A percentile compares a stretch with the other conserved stretches of the same genome.
Conservation (phyloP, 2,329 filamentous ascomycete genomes). For the Penicillium palitans region DNA sequence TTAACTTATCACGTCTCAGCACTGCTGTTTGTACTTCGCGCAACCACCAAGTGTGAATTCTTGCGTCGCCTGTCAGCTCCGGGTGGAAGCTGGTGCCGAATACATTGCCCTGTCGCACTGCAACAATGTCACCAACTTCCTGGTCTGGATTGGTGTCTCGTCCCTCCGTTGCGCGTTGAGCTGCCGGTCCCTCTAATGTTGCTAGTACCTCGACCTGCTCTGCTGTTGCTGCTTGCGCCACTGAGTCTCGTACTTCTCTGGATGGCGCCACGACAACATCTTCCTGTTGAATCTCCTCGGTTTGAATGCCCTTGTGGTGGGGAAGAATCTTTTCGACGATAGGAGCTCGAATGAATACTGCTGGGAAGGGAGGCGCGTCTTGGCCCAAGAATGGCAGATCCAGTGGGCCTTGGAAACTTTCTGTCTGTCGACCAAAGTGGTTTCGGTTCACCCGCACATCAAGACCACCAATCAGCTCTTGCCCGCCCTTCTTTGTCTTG, state of each 20-base stretch:
- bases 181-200: slow-evolving; percentile 54
- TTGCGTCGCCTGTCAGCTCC: slow-evolving; percentile 80
- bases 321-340: slow-evolving; percentile 81
- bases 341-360: slow-evolving; percentile 91
- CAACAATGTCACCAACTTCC: slow-evolving; percentile 71
- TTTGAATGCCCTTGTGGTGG: slow-evolving; percentile 52
- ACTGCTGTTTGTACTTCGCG: slow-evolving; percentile 60
- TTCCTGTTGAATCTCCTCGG: slow-evolving; percentile 48
- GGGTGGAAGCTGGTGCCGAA: slow-evolving; percentile 96
- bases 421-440: slow-evolving; percentile 89
- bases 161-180: slow-evolving; percentile 49
- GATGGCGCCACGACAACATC: slow-evolving; percentile 61
- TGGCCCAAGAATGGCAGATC: slow-evolving; percentile 67
- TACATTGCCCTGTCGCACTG: slow-evolving; percentile 85
- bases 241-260: slow-evolving; percentile 47
- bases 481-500: slow-evolving; percentile 83
- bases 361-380: slow-evolving; percentile 61
- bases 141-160: slow-evolving; percentile 41
- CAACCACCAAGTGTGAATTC: slow-evolving; percentile 95
- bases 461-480: slow-evolving; percentile 89
- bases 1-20: slow-evolving; percentile 28
- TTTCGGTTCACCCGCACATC: slow-evolving; percentile 90
- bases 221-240: slow-evolving; percentile 47
- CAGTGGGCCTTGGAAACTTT: slow-evolving; percentile 80
- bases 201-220: slow-evolving; percentile 60